Percentiles rank a stretch among this genome's conserved stretches.
These are phyloP conservation scores for Microbotryum lychnidis-dioicae DNA, from an alignment of 1,284 basidiomycete species.

Conservation along the genomic window DNA sequence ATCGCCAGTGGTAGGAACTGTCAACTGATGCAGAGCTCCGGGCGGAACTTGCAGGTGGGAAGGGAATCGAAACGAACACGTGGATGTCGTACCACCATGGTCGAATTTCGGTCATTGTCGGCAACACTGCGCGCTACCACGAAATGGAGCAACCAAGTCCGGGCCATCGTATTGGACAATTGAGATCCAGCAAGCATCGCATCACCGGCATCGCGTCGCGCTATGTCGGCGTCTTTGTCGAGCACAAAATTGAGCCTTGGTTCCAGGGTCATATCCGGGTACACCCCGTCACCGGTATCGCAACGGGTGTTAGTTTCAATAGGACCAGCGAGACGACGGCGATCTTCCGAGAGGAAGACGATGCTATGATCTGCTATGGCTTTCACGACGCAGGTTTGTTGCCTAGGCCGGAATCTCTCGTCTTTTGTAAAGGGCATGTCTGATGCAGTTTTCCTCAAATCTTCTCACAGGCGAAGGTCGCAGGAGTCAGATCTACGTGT, in stretches of 20 bases:
- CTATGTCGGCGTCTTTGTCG: constrained; percentile 8
- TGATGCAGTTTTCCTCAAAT: neutral
- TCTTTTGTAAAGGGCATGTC: neutral
- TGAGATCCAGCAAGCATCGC: constrained; percentile 2
- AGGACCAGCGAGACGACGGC: constrained; percentile 8
- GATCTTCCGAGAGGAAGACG: neutral
- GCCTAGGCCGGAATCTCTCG: neutral
- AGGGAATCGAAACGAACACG: constrained; percentile 10
- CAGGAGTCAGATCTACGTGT: constrained; percentile 11
- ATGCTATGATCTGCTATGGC: constrained; percentile 8
- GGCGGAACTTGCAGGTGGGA: constrained; percentile 4
- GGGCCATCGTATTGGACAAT: neutral
- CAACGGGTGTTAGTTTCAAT: constrained; percentile 9
- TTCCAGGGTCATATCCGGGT: constrained; percentile 12
- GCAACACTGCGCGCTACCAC: constrained; percentile 14
- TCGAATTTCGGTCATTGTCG: constrained; percentile 4
- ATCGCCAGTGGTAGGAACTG: too few species aligned
- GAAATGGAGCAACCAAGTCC: constrained; percentile 1
- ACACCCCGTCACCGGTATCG: constrained; percentile 15
- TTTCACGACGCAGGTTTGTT: constrained; percentile 10
- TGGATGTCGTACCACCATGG: constrained; percentile 2
- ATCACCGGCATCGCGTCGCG: constrained; percentile 7
- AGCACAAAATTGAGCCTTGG: constrained; percentile 1
- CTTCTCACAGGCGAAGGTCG: neutral
- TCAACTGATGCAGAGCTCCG: too few species aligned